These are phyloP conservation scores for Orbilia oligospora DNA, from an alignment of 2,329 filamentous ascomycete species.

Conservation along the genomic window DNA sequence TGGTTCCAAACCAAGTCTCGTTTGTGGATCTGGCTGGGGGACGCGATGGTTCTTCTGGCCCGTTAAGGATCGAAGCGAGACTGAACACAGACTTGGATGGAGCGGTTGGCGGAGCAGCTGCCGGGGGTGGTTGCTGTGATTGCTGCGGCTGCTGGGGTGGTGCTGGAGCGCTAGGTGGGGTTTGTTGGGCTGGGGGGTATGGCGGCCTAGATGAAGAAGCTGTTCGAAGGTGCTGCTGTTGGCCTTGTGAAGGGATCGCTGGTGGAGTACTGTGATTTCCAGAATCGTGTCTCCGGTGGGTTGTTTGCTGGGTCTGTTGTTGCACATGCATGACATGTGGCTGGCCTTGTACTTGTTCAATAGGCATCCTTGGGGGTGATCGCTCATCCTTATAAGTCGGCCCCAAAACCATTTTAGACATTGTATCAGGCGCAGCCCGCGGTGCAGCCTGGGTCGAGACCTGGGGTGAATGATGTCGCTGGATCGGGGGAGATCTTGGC, in stretches of 20 bases:
- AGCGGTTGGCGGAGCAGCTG: constrained; percentile 32
- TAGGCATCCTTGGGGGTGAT: constrained; percentile 47
- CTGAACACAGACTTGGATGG: constrained; percentile 45
- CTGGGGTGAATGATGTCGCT: constrained; percentile 42
- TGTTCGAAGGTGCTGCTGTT: constrained; percentile 29
- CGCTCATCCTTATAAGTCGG: constrained; percentile 50
- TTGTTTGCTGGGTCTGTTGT: constrained; percentile 42
- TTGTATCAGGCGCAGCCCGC: constrained; percentile 19
- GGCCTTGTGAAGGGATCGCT: constrained; percentile 22
- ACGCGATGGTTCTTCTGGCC: constrained; percentile 40
- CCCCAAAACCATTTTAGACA: constrained; percentile 46
- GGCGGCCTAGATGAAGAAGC: constrained; percentile 21
- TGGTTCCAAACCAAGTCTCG: constrained; percentile 45
- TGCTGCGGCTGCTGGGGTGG: constrained; percentile 21
- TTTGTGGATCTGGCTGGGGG: constrained; percentile 16
- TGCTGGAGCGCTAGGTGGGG: constrained; percentile 19
- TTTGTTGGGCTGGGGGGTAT: constrained; percentile 25
- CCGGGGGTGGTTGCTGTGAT: not conserved
- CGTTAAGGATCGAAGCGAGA: constrained; percentile 46
- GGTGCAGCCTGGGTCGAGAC: constrained; percentile 22
- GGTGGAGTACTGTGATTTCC: constrained; percentile 29
- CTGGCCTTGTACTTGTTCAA: constrained; percentile 40
- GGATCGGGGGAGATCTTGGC: constrained; percentile 36
- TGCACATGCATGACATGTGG: constrained; percentile 46
- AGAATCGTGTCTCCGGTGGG: constrained; percentile 58